phyloP scores from a whole-genome alignment of 345 rosid genomes.

The Carallia brachiata region DNA sequence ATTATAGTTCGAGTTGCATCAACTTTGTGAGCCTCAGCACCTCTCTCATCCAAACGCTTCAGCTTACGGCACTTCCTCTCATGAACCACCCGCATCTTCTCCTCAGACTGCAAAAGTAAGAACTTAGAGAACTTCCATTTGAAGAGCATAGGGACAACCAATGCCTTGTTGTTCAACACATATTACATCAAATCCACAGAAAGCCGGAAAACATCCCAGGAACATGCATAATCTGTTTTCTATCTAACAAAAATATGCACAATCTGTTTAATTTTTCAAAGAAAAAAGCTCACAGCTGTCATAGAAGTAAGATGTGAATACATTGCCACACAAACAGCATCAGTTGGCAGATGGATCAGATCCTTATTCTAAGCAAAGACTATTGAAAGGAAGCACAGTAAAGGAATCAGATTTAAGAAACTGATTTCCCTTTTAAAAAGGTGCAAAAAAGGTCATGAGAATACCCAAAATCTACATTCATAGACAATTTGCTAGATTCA shows the following conservation, averaged over 20 bases:
- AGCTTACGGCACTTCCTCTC: constrained; percentile 71
- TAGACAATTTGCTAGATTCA: no score
- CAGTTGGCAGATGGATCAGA: not conserved
- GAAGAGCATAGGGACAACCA: constrained; percentile 5
- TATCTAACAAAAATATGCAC: not conserved
- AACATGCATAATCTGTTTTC: not conserved
- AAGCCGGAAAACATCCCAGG: constrained; percentile 4
- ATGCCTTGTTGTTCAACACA: not conserved
- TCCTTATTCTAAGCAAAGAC: not conserved
- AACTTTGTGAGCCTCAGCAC: constrained; percentile 72
- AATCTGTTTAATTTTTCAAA: no score
- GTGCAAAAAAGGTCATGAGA: not conserved
- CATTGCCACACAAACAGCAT: not conserved
- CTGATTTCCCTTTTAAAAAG: not conserved
- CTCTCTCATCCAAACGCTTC: constrained; percentile 72
- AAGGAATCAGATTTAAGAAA: not conserved
- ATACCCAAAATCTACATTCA: no score
- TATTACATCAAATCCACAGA: constrained; percentile 4
- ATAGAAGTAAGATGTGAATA: not conserved
- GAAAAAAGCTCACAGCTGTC: no score
- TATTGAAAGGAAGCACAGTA: not conserved
- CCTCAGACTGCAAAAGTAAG: constrained; percentile 65
- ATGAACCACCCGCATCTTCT: constrained; percentile 73
- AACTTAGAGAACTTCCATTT: not conserved
- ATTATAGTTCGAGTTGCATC: constrained; percentile 51